phyloP scores from a whole-genome alignment of 106 monocot genomes.

The Allium sativum region DNA sequence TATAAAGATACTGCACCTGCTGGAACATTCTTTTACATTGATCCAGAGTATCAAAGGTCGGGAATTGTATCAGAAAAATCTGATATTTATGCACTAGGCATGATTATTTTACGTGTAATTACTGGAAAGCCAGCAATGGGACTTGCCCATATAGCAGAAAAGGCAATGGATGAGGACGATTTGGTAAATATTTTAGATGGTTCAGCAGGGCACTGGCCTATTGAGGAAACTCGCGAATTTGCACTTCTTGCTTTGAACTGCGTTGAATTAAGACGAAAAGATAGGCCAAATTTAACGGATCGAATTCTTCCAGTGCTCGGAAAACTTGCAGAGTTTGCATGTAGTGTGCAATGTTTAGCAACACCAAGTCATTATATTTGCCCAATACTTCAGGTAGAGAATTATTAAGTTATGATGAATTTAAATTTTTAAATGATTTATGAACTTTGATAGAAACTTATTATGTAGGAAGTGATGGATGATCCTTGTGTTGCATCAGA shows the following conservation, averaged over 20 bases:
- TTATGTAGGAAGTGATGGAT: slow-evolving; percentile 58
- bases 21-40: slow-evolving; percentile 82
- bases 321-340: slow-evolving; percentile 35
- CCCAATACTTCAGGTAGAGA: slow-evolving; percentile 61
- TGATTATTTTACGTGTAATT: slow-evolving; percentile 61
- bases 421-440: background rate
- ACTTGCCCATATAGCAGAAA: slow-evolving; percentile 40
- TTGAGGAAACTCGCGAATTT: slow-evolving; percentile 40
- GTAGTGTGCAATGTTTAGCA: slow-evolving; percentile 10
- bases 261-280: slow-evolving; percentile 43
- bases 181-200: slow-evolving; percentile 50
- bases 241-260: slow-evolving; percentile 50
- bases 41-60: slow-evolving; percentile 80
- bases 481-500: slow-evolving; percentile 78
- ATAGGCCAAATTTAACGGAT: slow-evolving; percentile 54
- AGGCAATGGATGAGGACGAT: slow-evolving; percentile 26
- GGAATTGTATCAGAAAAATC: slow-evolving; percentile 55
- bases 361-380: slow-evolving; percentile 65
- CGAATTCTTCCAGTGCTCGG: slow-evolving; percentile 46
- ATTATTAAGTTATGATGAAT: background rate
- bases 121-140: slow-evolving; percentile 68
- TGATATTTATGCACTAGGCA: slow-evolving; percentile 65
- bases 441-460: too few relatives aligned
- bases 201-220: slow-evolving; percentile 56
- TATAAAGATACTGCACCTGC: slow-evolving; percentile 55